phyloP scores from a whole-genome alignment of 1,284 basidiomycete genomes.

The Tylopilus sp. region DNA sequence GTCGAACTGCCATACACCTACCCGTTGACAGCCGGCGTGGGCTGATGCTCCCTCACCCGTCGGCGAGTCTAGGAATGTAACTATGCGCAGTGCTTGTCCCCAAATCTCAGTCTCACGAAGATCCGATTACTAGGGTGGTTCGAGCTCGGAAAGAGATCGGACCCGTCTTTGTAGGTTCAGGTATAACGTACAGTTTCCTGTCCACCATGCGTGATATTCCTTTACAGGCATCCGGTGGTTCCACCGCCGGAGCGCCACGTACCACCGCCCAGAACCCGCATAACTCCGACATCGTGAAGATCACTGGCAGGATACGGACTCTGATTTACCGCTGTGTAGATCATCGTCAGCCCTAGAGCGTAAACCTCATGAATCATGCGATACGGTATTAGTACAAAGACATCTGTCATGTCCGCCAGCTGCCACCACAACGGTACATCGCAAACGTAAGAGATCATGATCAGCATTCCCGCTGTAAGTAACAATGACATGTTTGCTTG shows the following conservation, averaged over 20 bases:
- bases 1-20: no score
- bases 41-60: no score
- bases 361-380: background rate
- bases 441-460: background rate
- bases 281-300: constrained; percentile 13
- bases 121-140: no score
- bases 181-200: no score
- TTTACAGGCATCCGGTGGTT: constrained; percentile 13
- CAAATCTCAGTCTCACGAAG: no score
- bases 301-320: constrained; percentile 8
- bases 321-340: constrained; percentile 12
- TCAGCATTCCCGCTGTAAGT: background rate
- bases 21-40: no score
- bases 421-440: background rate
- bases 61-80: no score
- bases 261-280: background rate
- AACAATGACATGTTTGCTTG: background rate
- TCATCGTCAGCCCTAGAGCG: constrained; percentile 1
- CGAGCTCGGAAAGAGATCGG: background rate
- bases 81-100: background rate
- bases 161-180: no score
- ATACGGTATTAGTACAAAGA: no score
- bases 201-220: no score
- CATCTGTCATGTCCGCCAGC: background rate
- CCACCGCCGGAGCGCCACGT: constrained; percentile 16